These are phyloP conservation scores for Globisporangium okanoganense DNA, from an alignment of 352 stramenopile species.

Conservation along the genomic window DNA sequence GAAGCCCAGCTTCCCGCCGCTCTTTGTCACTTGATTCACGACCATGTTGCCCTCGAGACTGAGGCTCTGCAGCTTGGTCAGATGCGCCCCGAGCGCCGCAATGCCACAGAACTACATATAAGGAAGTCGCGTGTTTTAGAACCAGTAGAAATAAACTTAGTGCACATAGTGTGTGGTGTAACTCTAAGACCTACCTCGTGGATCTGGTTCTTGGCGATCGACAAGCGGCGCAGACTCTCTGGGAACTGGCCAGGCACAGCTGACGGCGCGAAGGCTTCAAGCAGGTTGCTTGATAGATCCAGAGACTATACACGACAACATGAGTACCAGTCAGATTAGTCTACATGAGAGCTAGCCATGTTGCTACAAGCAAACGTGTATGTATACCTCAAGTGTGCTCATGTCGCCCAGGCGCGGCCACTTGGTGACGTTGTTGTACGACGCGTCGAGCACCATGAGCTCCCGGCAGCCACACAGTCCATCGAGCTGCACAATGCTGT, in stretches of 20 bases:
- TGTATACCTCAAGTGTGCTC: constrained; percentile 35
- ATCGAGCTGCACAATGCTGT: constrained; percentile 49
- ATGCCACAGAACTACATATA: constrained; percentile 41
- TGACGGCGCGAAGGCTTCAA: constrained; percentile 30
- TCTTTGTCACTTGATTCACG: constrained; percentile 24
- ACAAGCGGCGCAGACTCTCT: constrained; percentile 32
- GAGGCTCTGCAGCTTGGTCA: constrained; percentile 39
- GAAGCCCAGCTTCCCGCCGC: constrained; percentile 35
- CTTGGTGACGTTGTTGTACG: constrained; percentile 51
- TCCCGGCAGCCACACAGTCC: constrained; percentile 23
- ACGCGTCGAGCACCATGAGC: constrained; percentile 48
- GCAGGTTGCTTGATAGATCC: constrained; percentile 58
- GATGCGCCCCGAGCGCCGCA: constrained; percentile 31
- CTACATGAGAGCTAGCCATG: not conserved
- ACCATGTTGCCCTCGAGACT: constrained; percentile 46
- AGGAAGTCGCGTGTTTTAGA: not conserved
- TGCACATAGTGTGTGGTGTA: too few species aligned
- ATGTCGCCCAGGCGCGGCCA: constrained; percentile 48
- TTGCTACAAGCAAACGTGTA: not conserved
- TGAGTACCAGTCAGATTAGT: not conserved
- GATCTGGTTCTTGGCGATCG: constrained; percentile 60
- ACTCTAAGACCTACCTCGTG: constrained; percentile 31
- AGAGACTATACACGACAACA: constrained; percentile 25
- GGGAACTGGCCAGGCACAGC: constrained; percentile 31
- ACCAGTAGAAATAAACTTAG: too few species aligned